A percentile compares a stretch with the other conserved stretches of the same genome.
These are phyloP conservation scores for Vaccinium vitisidaea DNA, from an alignment of 148 eudicot species.

Conservation along the genomic window DNA sequence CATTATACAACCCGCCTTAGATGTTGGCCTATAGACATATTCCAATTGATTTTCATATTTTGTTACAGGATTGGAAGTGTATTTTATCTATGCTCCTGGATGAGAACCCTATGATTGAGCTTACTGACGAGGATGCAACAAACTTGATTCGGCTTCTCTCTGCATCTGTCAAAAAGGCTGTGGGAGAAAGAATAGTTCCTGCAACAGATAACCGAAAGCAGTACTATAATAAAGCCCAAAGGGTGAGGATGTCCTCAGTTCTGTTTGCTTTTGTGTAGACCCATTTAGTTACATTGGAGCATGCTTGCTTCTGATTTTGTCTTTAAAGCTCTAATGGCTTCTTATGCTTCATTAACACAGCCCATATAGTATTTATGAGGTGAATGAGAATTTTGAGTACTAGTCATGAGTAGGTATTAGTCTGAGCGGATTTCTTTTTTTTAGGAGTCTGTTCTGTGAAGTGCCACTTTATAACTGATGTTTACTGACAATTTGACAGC, in stretches of 20 bases:
- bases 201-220: slow-evolving; percentile 86
- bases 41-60: background rate
- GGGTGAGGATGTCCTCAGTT: slow-evolving; percentile 38
- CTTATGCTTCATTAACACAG: slow-evolving; percentile 1
- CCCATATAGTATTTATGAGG: background rate
- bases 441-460: background rate
- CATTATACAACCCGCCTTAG: background rate
- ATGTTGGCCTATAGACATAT: background rate
- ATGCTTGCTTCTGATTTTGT: slow-evolving; percentile 5
- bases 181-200: slow-evolving; percentile 92
- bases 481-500: background rate
- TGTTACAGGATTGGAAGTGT: slow-evolving; percentile 87
- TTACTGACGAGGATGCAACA: slow-evolving; percentile 81
- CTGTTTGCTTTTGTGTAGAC: background rate
- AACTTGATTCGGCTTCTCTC: slow-evolving; percentile 85
- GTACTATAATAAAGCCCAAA: slow-evolving; percentile 76
- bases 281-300: background rate
- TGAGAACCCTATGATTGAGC: slow-evolving; percentile 75
- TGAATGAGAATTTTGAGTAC: background rate
- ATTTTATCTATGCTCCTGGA: slow-evolving; percentile 73
- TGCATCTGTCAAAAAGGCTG: slow-evolving; percentile 87
- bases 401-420: background rate
- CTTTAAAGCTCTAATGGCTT: background rate
- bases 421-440: slow-evolving; percentile 8
- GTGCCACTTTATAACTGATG: background rate